These are phyloP conservation scores for Dentipellis fragilis DNA, from an alignment of 768 basidiomycete genomes.

Conservation along the genomic window DNA sequence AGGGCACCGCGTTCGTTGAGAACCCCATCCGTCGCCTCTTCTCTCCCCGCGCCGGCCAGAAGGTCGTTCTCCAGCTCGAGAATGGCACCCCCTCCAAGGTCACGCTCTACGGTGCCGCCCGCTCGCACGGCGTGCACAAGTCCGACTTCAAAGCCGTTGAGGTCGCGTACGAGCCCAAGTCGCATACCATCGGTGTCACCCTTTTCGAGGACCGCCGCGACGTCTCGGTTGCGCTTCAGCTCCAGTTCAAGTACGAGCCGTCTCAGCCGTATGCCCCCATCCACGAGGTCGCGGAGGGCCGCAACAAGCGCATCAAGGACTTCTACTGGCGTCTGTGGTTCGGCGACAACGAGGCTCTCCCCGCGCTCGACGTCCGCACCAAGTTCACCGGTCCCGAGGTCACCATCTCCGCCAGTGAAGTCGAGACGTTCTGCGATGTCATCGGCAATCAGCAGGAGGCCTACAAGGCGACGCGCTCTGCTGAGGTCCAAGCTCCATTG, in stretches of 20 bases:
- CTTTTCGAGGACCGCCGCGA: conserved; percentile 78
- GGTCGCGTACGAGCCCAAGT: conserved; percentile 44
- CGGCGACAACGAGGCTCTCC: conserved; percentile 71
- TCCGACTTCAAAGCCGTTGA: conserved; percentile 76
- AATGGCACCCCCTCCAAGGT: conserved; percentile 46
- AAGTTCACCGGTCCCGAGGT: conserved; percentile 85
- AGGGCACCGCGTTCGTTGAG: conserved; percentile 75
- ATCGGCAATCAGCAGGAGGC: conserved; percentile 89
- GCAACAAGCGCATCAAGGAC: conserved; percentile 87
- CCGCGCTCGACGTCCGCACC: conserved; percentile 70
- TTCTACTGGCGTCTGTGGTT: conserved; percentile 99
- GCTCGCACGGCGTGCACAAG: conserved; percentile 69
- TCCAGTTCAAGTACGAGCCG: conserved; percentile 83
- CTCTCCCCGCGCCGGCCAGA: conserved; percentile 71
- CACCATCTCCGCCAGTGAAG: conserved; percentile 59
- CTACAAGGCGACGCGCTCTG: conserved; percentile 72
- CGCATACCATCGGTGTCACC: conserved; percentile 55
- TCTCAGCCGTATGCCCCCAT: conserved; percentile 86
- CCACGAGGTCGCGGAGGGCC: conserved; percentile 75
- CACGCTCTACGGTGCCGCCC: conserved; percentile 64
- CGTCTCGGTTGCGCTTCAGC: conserved; percentile 64
- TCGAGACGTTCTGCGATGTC: conserved; percentile 87
- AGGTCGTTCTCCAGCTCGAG: conserved; percentile 46
- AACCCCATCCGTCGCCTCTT: conserved; percentile 87
- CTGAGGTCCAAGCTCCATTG: conserved; percentile 83